Evolutionary conservation across 1,284 basidiomycete genomes (phyloP).

Genomic region (Trichosporon sp.): DNA sequence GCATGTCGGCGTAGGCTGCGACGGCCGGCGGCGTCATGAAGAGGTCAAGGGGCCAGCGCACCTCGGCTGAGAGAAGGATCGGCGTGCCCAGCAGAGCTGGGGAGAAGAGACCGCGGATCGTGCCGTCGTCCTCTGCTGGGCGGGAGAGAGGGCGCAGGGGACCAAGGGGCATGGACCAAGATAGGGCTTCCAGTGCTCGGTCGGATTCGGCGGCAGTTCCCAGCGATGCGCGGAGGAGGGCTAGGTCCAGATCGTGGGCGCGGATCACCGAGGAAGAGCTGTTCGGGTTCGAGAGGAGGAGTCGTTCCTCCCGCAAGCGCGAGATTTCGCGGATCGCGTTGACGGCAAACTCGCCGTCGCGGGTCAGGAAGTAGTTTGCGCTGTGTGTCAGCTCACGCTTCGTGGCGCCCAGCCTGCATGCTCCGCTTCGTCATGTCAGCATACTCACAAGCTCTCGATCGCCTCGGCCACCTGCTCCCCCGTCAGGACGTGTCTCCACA

Average conservation of each 20-base stretch:
- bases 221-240: constrained; percentile 70
- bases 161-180: constrained; percentile 68
- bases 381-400: constrained; percentile 40
- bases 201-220: constrained; percentile 80
- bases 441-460: constrained; percentile 61
- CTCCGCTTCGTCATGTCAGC: too few relatives aligned
- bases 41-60: constrained; percentile 81
- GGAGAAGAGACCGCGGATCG: constrained; percentile 54
- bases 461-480: constrained; percentile 71
- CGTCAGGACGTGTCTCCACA: constrained; percentile 83
- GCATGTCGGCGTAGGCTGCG: constrained; percentile 66
- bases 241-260: constrained; percentile 51
- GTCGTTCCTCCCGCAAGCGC: constrained; percentile 56
- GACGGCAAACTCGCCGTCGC: constrained; percentile 78
- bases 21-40: constrained; percentile 74
- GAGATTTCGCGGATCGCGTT: constrained; percentile 54
- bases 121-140: constrained; percentile 25
- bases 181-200: constrained; percentile 61
- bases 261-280: constrained; percentile 63
- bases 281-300: constrained; percentile 57
- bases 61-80: constrained; percentile 60
- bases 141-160: constrained; percentile 57
- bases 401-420: neutral
- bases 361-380: constrained; percentile 76
- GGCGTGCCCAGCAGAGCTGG: constrained; percentile 73